Percentiles rank a stretch among this genome's conserved stretches.
phyloP scores from a whole-genome alignment of 768 basidiomycete genomes.

The Suillus bovinus region DNA sequence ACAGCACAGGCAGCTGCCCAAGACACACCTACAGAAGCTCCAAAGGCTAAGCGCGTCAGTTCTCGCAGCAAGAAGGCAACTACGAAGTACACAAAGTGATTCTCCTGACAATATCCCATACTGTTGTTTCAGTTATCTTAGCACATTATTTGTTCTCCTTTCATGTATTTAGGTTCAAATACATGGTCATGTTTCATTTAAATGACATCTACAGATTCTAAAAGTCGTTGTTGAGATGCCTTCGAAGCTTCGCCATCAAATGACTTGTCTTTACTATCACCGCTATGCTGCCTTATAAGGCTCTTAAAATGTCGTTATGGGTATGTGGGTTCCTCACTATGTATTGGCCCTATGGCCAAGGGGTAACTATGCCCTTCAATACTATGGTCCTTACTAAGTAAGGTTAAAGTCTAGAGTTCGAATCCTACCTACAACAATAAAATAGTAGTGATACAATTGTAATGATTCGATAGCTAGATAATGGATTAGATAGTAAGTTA shows the following conservation, averaged over 20 bases:
- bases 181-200: not conserved
- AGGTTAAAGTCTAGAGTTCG: not conserved
- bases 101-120: not conserved
- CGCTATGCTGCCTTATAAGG: not conserved
- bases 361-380: not conserved
- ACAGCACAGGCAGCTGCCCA: not conserved
- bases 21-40: not conserved
- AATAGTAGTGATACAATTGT: not conserved
- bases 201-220: not conserved
- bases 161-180: not conserved
- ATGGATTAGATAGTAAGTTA: no score
- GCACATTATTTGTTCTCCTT: not conserved
- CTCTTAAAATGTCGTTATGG: not conserved
- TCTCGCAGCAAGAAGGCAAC: not conserved
- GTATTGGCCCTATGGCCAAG: not conserved
- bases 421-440: not conserved
- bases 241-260: not conserved
- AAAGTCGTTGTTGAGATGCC: no score
- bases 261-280: not conserved
- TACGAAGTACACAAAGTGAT: not conserved
- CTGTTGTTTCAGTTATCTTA: not conserved
- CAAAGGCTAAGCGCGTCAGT: not conserved
- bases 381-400: not conserved
- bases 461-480: no score
- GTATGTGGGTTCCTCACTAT: fast-evolving